Percentiles rank a stretch among this genome's conserved stretches.
Evolutionary conservation across 2,329 filamentous ascomycete species (phyloP).

Genomic region (Hypoxylon sp.): DNA sequence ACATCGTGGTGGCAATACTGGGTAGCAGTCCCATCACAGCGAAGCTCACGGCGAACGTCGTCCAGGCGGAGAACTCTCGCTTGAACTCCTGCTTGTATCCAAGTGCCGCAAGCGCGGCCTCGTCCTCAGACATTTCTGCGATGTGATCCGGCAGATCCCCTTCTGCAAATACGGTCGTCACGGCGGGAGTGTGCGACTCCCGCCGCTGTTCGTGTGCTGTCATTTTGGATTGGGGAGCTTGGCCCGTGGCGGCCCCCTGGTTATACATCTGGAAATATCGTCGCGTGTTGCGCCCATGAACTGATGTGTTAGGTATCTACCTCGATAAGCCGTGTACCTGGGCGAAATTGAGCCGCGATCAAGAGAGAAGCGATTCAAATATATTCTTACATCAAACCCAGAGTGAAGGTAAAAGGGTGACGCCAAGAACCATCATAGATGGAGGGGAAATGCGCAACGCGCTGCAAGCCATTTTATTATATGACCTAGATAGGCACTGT

Average conservation of each 20-base stretch:
- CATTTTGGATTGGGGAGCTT: constrained; percentile 17
- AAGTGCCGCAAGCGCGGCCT: constrained; percentile 71
- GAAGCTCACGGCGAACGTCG: constrained; percentile 80
- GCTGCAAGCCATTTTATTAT: constrained; percentile 36
- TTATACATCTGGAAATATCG: background rate
- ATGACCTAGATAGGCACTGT: constrained; percentile 3
- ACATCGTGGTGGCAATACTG: constrained; percentile 77
- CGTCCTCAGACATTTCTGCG: constrained; percentile 59
- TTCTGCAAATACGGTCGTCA: constrained; percentile 48
- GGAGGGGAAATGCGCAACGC: constrained; percentile 11
- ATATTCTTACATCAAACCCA: constrained; percentile 4
- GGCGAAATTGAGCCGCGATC: background rate
- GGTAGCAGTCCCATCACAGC: constrained; percentile 78
- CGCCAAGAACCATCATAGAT: constrained; percentile 5
- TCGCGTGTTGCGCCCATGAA: constrained; percentile 2
- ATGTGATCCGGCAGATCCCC: constrained; percentile 48
- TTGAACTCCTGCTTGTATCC: constrained; percentile 67
- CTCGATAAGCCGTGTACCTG: background rate
- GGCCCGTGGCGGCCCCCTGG: background rate
- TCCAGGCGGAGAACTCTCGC: constrained; percentile 79
- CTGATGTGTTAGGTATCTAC: background rate
- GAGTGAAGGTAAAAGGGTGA: constrained; percentile 10
- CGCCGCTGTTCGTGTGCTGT: constrained; percentile 10
- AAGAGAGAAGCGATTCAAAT: constrained; percentile 1
- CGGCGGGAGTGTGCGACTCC: constrained; percentile 39